Base-by-base conservation (phyloP, 129 eudicot genomes). In the Centella asiatica region DNA sequence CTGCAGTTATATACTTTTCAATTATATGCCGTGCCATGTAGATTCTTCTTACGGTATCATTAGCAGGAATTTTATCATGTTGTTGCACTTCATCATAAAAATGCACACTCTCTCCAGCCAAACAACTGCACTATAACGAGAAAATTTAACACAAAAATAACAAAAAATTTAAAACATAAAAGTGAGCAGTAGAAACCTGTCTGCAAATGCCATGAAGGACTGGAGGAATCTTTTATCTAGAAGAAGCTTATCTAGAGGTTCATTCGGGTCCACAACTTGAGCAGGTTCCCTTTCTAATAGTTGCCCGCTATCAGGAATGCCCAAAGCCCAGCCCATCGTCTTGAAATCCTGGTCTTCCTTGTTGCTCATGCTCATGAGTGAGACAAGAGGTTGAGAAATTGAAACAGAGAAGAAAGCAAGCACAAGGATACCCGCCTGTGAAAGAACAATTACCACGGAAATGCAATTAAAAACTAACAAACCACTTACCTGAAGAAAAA, bases 11-110 rank as follows among this genome's bases (percentile, higher is more conserved):
- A 67, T 89, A 89, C 68, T 77, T 80, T 66, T 82, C 81, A 14
- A 89, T 82, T 52, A 89, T 89, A 67, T 89, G 90, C 0, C 97
- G 84, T 59, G 93, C 97, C 97, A 89, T 89, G 83, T 89, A 89
- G 63, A 89, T 77, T 76, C 95, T 89, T 75, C 85, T 76, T 20
- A 85, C 85, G 32, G 80, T 78, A 67, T 89, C 97, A 60, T 47
- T 67, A 48, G 48, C 57, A 10, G 90, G 95, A 69, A 89, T 78
- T 45, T 69, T 85, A 49, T 85, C 85, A 42, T 82, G 87, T 70
- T 77, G 90, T 64, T 75, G 90, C 56, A 81, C 90, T 83, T 89
- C 97, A 67, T 85, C 84, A 57, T 85, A 89, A 67, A 85, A 89
- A 80, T 85, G 97, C 42, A 89, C 75, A 57, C 95, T 85, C 82